Evolutionary conservation across 257 asterid genomes (phyloP).

Genomic region (Nicotiana noctiflora): DNA sequence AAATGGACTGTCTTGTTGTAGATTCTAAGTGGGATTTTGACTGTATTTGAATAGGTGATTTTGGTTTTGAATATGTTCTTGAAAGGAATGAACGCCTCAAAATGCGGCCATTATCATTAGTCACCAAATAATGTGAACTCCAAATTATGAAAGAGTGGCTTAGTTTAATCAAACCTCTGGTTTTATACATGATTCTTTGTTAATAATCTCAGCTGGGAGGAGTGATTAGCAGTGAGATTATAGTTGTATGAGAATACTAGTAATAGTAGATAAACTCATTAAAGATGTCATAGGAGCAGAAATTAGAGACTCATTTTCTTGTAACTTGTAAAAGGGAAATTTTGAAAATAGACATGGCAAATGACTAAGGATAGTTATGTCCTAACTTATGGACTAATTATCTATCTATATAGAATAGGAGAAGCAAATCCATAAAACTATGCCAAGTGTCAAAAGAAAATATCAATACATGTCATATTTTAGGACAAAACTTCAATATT

Average conservation of each 20-base stretch:
- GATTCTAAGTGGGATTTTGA: neutral
- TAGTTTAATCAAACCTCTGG: neutral
- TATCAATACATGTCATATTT: too few relatives aligned
- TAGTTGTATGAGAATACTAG: neutral
- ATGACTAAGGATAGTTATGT: neutral
- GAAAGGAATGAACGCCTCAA: neutral
- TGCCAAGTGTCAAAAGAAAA: too few relatives aligned
- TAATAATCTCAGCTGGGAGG: neutral
- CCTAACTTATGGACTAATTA: too few relatives aligned
- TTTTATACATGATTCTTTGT: neutral
- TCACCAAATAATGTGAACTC: neutral
- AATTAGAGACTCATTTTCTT: neutral
- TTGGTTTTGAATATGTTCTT: slow-evolving; percentile 2
- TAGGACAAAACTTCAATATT: too few relatives aligned
- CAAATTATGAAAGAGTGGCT: neutral
- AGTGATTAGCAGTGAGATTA: neutral
- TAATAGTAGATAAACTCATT: neutral
- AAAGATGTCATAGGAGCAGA: neutral
- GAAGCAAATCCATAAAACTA: too few relatives aligned
- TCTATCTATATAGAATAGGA: too few relatives aligned
- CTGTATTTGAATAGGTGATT: neutral
- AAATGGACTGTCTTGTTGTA: neutral
- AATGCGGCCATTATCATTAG: neutral
- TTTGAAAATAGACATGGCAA: neutral
- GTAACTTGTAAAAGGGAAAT: neutral